A percentile compares a stretch with the other conserved stretches of the same genome.
These are phyloP conservation scores for Stereum hirsutum DNA, from an alignment of 1,284 basidiomycete genomes.

Conservation along the genomic window DNA sequence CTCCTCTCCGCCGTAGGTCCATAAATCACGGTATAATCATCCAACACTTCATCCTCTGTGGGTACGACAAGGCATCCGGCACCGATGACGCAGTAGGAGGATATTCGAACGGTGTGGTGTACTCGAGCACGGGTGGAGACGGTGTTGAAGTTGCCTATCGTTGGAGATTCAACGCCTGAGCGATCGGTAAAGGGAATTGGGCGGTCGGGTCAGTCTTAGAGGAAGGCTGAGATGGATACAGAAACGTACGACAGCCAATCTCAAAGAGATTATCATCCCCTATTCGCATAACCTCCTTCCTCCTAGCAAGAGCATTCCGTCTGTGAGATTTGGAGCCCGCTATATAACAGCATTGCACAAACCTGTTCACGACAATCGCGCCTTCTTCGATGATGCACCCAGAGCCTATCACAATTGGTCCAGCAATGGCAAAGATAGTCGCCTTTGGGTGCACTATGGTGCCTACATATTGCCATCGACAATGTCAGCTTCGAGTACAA, in stretches of 20 bases:
- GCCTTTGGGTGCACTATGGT: constrained; percentile 93
- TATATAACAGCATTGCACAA: too few species aligned
- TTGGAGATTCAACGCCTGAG: constrained; percentile 75
- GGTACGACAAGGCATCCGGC: constrained; percentile 70
- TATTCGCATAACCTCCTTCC: constrained; percentile 82
- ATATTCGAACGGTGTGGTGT: constrained; percentile 70
- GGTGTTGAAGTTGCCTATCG: constrained; percentile 79
- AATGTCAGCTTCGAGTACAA: background rate
- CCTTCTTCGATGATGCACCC: constrained; percentile 90
- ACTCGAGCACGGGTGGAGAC: constrained; percentile 76
- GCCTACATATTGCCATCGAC: constrained; percentile 26
- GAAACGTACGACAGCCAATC: constrained; percentile 74
- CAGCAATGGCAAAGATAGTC: constrained; percentile 81
- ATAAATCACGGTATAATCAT: constrained; percentile 83
- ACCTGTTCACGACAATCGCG: constrained; percentile 82
- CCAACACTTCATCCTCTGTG: constrained; percentile 66
- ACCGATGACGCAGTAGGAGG: constrained; percentile 76
- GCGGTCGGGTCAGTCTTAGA: background rate
- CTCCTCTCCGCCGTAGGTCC: constrained; percentile 67
- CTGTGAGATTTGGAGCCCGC: too few species aligned
- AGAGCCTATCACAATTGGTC: constrained; percentile 80
- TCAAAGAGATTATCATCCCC: constrained; percentile 92
- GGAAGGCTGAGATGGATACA: constrained; percentile 1
- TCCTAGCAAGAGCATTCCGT: too few species aligned
- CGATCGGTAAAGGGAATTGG: constrained; percentile 5